These are phyloP conservation scores for Jasminum sambac DNA, from an alignment of 257 asterid species.

Conservation along the genomic window DNA sequence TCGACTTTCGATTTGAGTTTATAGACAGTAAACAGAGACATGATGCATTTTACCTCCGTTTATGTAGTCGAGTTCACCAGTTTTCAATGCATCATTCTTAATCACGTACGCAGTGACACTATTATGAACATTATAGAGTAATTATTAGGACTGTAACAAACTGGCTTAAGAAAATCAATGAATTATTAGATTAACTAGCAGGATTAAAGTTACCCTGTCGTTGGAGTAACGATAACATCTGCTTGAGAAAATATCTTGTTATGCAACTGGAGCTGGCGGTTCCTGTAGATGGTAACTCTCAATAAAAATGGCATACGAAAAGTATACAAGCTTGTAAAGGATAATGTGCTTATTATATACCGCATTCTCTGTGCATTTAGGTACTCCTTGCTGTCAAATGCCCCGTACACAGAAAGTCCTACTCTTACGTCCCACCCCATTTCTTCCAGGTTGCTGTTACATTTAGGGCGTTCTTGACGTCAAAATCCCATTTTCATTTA, in stretches of 20 bases:
- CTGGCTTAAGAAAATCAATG: neutral
- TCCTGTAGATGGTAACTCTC: slow-evolving; percentile 32
- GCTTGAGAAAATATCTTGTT: slow-evolving; percentile 64
- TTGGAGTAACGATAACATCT: slow-evolving; percentile 88
- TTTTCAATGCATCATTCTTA: slow-evolving; percentile 51
- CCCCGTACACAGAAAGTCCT: slow-evolving; percentile 63
- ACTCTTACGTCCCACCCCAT: slow-evolving; percentile 92
- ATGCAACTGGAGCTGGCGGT: slow-evolving; percentile 69
- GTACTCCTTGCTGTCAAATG: slow-evolving; percentile 81
- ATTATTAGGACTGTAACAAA: neutral
- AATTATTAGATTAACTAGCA: no score
- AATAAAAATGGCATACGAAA: neutral
- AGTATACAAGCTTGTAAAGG: neutral
- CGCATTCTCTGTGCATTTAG: slow-evolving; percentile 81
- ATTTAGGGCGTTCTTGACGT: neutral
- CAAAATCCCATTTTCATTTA: neutral
- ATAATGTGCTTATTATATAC: slow-evolving; percentile 26
- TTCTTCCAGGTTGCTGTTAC: slow-evolving; percentile 53
- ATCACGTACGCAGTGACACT: slow-evolving; percentile 84
- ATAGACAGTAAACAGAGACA: neutral
- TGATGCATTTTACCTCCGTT: slow-evolving; percentile 69
- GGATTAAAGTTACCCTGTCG: slow-evolving; percentile 60
- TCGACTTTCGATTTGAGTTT: neutral
- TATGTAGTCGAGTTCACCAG: slow-evolving; percentile 92
- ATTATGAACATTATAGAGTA: slow-evolving; percentile 9